A percentile compares a stretch with the other conserved stretches of the same genome.
Conservation (phyloP, 768 basidiomycete genomes). For the Tricholoma hemisulphureum region DNA sequence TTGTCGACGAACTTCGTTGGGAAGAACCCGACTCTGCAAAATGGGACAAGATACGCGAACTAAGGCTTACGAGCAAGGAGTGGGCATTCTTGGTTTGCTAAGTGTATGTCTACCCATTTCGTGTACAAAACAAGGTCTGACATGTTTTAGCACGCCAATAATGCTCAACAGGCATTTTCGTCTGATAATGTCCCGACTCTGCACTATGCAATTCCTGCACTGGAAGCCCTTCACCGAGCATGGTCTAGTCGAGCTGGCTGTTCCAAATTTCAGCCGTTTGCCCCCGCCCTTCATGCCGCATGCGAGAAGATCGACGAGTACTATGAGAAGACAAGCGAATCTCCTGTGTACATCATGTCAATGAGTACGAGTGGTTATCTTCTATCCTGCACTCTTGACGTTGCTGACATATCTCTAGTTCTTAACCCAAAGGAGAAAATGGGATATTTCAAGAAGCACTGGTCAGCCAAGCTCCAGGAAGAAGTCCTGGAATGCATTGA, state of each 20-base stretch:
- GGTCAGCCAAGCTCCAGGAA: conserved; percentile 18
- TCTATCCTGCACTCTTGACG: background rate
- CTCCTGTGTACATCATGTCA: too few species aligned
- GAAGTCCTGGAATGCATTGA: conserved; percentile 6
- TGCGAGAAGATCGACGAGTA: too few species aligned
- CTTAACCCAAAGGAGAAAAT: conserved; percentile 24
- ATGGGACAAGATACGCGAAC: too few species aligned
- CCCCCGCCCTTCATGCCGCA: conserved; percentile 13
- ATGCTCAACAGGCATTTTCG: conserved; percentile 10
- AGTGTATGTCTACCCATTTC: conserved; percentile 17
- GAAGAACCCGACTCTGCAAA: conserved; percentile 22
- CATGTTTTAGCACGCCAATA: background rate
- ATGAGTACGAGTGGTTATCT: conserved; percentile 15
- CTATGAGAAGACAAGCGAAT: too few species aligned
- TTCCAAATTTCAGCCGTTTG: conserved; percentile 16
- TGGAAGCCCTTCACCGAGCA: too few species aligned
- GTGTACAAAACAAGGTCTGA: background rate
- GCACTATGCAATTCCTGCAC: conserved; percentile 24
- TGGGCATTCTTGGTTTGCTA: conserved; percentile 24
- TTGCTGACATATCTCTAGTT: conserved; percentile 12
- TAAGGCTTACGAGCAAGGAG: conserved; percentile 21
- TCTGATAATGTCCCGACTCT: conserved; percentile 16
- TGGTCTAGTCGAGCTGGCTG: conserved; percentile 11
- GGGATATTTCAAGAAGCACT: too few species aligned
- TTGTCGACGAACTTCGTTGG: conserved; percentile 21